Evolutionary conservation across 768 basidiomycete species (phyloP), one percentile per base, ranked within the genome.

Genomic region (Suillus discolor): DNA sequence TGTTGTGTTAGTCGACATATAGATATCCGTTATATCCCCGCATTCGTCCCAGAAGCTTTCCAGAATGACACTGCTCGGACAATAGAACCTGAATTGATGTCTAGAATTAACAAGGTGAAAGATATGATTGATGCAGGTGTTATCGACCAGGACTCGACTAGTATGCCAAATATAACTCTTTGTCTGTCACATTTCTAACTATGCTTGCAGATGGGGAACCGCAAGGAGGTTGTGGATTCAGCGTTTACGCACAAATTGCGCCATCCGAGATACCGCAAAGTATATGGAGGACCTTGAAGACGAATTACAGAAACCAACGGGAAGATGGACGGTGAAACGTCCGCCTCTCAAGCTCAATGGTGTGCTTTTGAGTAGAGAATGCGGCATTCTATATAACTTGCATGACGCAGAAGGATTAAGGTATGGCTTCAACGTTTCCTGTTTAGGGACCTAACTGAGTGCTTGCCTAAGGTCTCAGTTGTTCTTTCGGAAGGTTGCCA

Each of bases 401-500:
- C 81, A 81, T 34, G 84, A 89, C 28, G 86, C 89, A 0, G 82
- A 87, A 53, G 94, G 94, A 0, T 72, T 96, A 60, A 85, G 90
- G 90, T 92, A 67, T 28, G 81, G 62, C 11, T 12, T 15, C 1
- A 11, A n/a, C n/a, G 0, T 39, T 63, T n/a, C 62, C 20, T 15
- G 23, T 28, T 39, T 63, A 62, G 41, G 18, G 41, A 36, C 66
- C 12, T 59, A 38, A 25, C 57, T 54, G 18, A 67, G 62, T 47
- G 15, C 28, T 13, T 38, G 12, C 63, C 20, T 13, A 64, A 88
- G 87, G 55, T 85, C 87, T 2, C 80, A 82, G 62, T 82, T 83
- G 2, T 92, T 93, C 76, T 92, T 91, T 78, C 84, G 86, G 64
- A 92, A 91, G 78, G 86, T 91, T 28, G 88, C 88, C 6, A 89